Base-by-base conservation (phyloP, 2,329 filamentous ascomycete genomes). In the Venturia aucupariae region DNA sequence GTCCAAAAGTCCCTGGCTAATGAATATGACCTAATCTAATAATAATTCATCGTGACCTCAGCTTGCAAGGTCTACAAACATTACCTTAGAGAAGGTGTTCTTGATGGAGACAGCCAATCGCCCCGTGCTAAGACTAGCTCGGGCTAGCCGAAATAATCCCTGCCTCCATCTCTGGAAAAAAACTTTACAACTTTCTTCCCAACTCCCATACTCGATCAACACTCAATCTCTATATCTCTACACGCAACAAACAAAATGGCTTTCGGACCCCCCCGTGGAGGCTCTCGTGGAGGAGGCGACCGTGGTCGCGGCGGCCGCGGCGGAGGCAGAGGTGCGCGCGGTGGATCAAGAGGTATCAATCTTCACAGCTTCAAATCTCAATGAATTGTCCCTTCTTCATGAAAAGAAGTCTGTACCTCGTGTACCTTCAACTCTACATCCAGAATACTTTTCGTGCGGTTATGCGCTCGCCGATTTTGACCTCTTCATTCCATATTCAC, bases 231-330 rank as follows among this genome's bases (percentile, higher is more conserved):
- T 35, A 4, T n/a, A 57, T 35, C 27, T 5, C 22, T 51, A 51
- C 27, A 32, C n/a, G n/a, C 27, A n/a, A 38, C 51, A 57, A 19
- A n/a, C n/a, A 32, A n/a, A 57, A 57, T 57, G 51, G 51, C 51
- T 57, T 57, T 57, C 19, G 51, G 51, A 57, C 51, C 51, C 10
- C 35, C 35, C 19, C 54, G 63, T 35, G 64, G 64, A 48, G 54
- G 27, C 19, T 46, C 63, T 27, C 51, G 54, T 35, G 59, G 64
- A 46, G 60, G 64, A 62, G 41, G 41, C 46, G 61, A 44, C 42
- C 41, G 68, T 66, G 68, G 69, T 64, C 65, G 70, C 60, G 69
- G 67, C 32, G 69, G 70, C 62, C 63, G 66, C 19, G 72, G 72
- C 42, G 70, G 68, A 61, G 62, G 44, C 42, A 30, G 62, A 57